A percentile compares a stretch with the other conserved stretches of the same genome.
These are phyloP conservation scores for Seminavis robusta DNA, from an alignment of 108 stramenopile genomes.

Conservation along the genomic window DNA sequence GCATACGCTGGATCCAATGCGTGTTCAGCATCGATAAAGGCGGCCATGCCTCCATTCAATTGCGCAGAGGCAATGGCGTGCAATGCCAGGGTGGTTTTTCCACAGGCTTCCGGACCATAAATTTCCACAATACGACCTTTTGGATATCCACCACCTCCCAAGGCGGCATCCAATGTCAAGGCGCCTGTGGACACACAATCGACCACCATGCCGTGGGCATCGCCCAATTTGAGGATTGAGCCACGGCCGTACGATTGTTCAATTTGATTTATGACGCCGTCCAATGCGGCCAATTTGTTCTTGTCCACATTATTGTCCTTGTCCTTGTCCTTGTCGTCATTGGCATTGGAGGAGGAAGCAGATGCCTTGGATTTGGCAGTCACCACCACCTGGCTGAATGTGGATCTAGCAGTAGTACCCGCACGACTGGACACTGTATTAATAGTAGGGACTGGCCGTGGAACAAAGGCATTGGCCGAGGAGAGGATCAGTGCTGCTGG, in stretches of 20 bases:
- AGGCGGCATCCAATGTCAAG: slow-evolving; percentile 82
- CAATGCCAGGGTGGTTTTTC: slow-evolving; percentile 96
- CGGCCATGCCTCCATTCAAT: slow-evolving; percentile 83
- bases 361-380: not conserved
- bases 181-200: slow-evolving; percentile 87
- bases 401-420: no score
- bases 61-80: slow-evolving; percentile 93
- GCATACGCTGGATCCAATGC: slow-evolving; percentile 95
- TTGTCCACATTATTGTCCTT: slow-evolving; percentile 32
- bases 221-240: slow-evolving; percentile 83
- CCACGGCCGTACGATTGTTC: slow-evolving; percentile 91
- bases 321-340: not conserved
- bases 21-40: slow-evolving; percentile 97
- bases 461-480: no score
- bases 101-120: slow-evolving; percentile 94
- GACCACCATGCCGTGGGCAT: slow-evolving; percentile 64
- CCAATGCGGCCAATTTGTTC: slow-evolving; percentile 77
- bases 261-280: slow-evolving; percentile 87
- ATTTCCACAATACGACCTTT: slow-evolving; percentile 91
- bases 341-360: not conserved
- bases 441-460: no score
- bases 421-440: no score
- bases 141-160: slow-evolving; percentile 79
- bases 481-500: no score
- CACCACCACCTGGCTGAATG: no score